Evolutionary conservation across 306 rosid genomes (phyloP).

Genomic region (Glycyrrhiza uralensis): DNA sequence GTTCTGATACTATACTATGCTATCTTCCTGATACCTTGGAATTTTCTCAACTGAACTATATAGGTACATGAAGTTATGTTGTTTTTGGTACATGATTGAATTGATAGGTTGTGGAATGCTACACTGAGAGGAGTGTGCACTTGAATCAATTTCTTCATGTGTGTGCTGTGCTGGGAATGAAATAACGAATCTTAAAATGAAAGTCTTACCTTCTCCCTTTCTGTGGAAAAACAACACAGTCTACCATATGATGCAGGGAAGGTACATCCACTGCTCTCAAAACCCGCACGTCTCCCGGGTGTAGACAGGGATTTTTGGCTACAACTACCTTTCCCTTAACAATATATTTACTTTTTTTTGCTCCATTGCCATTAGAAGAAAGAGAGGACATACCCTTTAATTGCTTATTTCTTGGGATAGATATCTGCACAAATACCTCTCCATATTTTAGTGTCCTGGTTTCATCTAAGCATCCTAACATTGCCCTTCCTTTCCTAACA

Average conservation of each 20-base stretch:
- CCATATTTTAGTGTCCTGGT: slow-evolving; percentile 71
- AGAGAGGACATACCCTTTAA: background rate
- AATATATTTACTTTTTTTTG: slow-evolving; percentile 4
- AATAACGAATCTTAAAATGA: background rate
- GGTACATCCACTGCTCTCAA: slow-evolving; percentile 62
- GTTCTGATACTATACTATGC: background rate
- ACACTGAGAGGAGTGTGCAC: background rate
- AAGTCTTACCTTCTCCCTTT: slow-evolving; percentile 53
- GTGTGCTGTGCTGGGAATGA: background rate
- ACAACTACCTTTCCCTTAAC: slow-evolving; percentile 46
- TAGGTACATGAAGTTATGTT: too few species aligned
- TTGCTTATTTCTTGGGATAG: slow-evolving; percentile 8
- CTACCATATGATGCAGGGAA: slow-evolving; percentile 68
- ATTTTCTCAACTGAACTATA: too few species aligned
- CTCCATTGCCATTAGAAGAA: slow-evolving; percentile 7
- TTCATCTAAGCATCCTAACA: slow-evolving; percentile 93
- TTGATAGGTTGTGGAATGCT: background rate
- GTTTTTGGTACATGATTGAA: background rate
- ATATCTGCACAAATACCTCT: slow-evolving; percentile 57
- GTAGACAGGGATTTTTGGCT: slow-evolving; percentile 62
- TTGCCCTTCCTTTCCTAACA: slow-evolving; percentile 67
- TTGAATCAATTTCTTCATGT: background rate
- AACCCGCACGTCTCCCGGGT: slow-evolving; percentile 60
- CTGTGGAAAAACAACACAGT: slow-evolving; percentile 85
- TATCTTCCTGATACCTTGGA: too few species aligned